Conservation (phyloP, 257 asterid species). For the Salvia hispanica region DNA sequence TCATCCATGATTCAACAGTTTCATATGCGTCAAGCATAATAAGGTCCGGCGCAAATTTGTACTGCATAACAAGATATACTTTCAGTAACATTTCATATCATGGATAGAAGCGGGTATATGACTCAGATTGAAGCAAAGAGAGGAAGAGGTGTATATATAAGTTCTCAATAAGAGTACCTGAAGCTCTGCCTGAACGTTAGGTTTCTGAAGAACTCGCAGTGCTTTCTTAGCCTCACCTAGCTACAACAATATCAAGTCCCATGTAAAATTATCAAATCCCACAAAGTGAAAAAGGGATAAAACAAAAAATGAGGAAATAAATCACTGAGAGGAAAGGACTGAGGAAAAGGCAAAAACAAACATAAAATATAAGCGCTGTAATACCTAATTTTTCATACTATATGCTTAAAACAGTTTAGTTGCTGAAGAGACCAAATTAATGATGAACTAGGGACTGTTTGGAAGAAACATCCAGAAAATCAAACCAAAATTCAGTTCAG, state of each 20-base stretch:
- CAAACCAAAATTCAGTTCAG: background rate
- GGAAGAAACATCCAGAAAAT: constrained; percentile 22
- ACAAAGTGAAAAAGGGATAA: background rate
- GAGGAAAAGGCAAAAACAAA: constrained; percentile 14
- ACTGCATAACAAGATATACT: constrained; percentile 56
- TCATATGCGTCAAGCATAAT: constrained; percentile 99
- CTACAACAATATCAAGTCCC: constrained; percentile 42
- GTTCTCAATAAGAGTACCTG: constrained; percentile 55
- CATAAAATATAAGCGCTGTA: constrained; percentile 22
- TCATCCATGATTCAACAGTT: constrained; percentile 99
- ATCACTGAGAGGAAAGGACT: background rate
- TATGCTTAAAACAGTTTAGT: constrained; percentile 15
- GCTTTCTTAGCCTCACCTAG: constrained; percentile 99
- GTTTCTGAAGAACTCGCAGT: constrained; percentile 92
- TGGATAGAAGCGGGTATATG: constrained; percentile 25
- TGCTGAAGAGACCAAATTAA: background rate
- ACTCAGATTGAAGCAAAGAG: constrained; percentile 21
- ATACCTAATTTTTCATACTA: background rate
- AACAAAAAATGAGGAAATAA: background rate
- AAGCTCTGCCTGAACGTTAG: constrained; percentile 82
- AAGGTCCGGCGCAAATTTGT: constrained; percentile 96
- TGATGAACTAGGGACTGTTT: constrained; percentile 4
- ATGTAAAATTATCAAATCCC: background rate
- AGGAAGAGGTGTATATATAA: constrained; percentile 20
- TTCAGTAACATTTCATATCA: constrained; percentile 28